These are phyloP conservation scores for Colletotrichum orbiculare DNA, from an alignment of 2,329 filamentous ascomycete genomes.

Conservation along the genomic window DNA sequence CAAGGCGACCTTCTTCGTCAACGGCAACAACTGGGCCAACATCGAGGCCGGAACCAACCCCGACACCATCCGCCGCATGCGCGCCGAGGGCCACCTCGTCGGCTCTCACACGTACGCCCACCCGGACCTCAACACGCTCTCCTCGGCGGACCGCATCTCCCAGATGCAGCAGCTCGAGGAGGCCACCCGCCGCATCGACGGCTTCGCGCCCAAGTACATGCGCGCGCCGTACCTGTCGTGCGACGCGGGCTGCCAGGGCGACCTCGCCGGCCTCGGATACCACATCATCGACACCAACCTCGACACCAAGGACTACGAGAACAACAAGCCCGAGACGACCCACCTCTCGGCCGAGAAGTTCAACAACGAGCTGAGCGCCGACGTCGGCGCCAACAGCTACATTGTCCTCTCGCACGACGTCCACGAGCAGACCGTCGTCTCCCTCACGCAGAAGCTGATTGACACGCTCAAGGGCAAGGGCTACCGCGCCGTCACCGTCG, in stretches of 20 bases:
- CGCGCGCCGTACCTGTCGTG: constrained; percentile 59
- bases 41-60: constrained; percentile 53
- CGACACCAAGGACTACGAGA: constrained; percentile 71
- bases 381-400: constrained; percentile 46
- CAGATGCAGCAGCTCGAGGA: constrained; percentile 59
- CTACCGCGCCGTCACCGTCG: constrained; percentile 62
- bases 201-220: constrained; percentile 56
- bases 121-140: constrained; percentile 51
- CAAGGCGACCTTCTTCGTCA: constrained; percentile 56
- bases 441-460: constrained; percentile 50
- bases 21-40: constrained; percentile 54
- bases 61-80: constrained; percentile 52
- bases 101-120: constrained; percentile 55
- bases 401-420: constrained; percentile 66
- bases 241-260: constrained; percentile 37
- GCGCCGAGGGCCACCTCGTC: constrained; percentile 56
- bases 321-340: constrained; percentile 61
- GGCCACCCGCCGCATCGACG: constrained; percentile 55
- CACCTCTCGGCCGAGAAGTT: constrained; percentile 54
- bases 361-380: constrained; percentile 39
- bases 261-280: constrained; percentile 56
- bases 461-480: constrained; percentile 52
- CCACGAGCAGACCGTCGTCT: constrained; percentile 49
- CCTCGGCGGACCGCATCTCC: constrained; percentile 45
- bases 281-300: constrained; percentile 67